Evolutionary conservation across 495 filamentous ascomycete species (phyloP), one percentile per base, ranked within the genome.

Genomic region (Lindgomyces ingoldianus): DNA sequence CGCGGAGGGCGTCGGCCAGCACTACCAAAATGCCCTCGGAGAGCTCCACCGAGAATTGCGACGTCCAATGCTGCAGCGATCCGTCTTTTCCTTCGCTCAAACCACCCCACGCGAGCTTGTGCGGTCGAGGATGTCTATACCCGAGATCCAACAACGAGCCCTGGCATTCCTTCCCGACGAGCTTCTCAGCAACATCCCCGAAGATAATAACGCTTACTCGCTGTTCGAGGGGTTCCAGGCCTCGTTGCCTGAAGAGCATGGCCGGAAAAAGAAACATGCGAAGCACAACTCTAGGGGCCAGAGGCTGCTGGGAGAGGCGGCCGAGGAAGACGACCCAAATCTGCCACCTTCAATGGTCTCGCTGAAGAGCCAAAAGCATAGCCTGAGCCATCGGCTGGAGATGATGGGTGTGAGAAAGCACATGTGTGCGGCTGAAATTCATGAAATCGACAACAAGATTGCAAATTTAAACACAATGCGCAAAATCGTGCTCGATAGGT

Each of bases 211-310:
- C 74, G 78, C 85, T 24, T 99, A 94, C 76, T 96, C 91, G 11
- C 80, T 99, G 4, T 97, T 99, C 74, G 89, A 99, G 76, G 94
- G 95, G 65, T 99, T 99, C 71, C 86, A 96, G 77, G 95, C 93
- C 29, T 90, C 87, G 53, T 78, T 96, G 59, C 92, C 93, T 27
- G 91, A 97, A 56, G 81, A 86, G 49, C 81, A 84, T 44, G 77
- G 81, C 41, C 83, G 86, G 33, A 81, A 82, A 57, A 87, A 87
- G 74, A 86, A 85, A 72, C 89, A 92, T 76, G 80, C 85, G 60
- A 81, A 89, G 71, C 84, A 83, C 27, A 78, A 80, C 25, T 88
- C 89, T n/a, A 86, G 89, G 63, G 85, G 87, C 8, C 83, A 87
- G 64, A 90, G 89, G 72, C 71, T 91, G 51, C 75, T 96, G 33